Evolutionary conservation across 2,329 filamentous ascomycete species (phyloP).

Genomic region (Stachybotrys chartarum): DNA sequence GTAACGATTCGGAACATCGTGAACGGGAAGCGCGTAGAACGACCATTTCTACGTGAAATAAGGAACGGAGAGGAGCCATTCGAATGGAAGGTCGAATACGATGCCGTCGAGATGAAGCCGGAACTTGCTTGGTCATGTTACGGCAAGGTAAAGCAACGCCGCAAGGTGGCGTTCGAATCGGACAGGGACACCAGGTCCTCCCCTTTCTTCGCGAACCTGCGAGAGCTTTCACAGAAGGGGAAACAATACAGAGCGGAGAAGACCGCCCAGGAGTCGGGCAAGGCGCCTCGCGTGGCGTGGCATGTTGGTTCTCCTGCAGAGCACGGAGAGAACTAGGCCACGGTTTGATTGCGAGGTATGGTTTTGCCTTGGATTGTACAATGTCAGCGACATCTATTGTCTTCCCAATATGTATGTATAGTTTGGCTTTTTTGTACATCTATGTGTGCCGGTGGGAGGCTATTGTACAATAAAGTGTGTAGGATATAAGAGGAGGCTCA

Average conservation of each 20-base stretch:
- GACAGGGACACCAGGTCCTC: constrained; percentile 36
- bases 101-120: constrained; percentile 54
- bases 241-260: constrained; percentile 48
- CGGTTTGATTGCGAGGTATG: too few relatives aligned
- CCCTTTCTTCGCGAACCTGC: constrained; percentile 36
- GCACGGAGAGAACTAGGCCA: background rate
- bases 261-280: constrained; percentile 41
- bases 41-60: constrained; percentile 41
- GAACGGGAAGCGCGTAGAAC: constrained; percentile 54
- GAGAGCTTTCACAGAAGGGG: constrained; percentile 42
- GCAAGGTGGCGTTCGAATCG: constrained; percentile 37
- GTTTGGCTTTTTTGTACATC: too few relatives aligned
- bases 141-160: constrained; percentile 44
- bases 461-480: too few relatives aligned
- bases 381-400: too few relatives aligned
- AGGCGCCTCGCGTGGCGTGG: constrained; percentile 42
- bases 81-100: constrained; percentile 74
- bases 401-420: too few relatives aligned
- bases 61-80: constrained; percentile 1
- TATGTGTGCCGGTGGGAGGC: too few relatives aligned
- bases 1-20: constrained; percentile 67
- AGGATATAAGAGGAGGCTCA: too few relatives aligned
- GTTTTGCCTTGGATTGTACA: too few relatives aligned
- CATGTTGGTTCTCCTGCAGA: constrained; percentile 15
- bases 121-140: constrained; percentile 46